Base-by-base conservation (phyloP, 345 rosid genomes). In the Raphanus sativus region DNA sequence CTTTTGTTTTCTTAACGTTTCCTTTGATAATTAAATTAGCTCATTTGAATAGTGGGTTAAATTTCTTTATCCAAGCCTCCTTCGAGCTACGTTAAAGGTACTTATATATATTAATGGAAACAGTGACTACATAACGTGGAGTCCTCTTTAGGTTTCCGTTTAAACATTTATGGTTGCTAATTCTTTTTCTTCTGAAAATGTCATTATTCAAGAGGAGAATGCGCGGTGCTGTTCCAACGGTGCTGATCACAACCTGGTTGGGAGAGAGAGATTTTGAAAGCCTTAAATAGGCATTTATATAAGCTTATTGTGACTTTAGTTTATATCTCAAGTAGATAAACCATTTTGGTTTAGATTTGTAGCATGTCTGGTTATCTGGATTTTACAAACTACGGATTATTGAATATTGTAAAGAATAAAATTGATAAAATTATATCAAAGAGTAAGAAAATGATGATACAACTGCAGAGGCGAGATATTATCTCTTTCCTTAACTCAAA, bases 31-130 rank as follows among this genome's bases (percentile, higher is more conserved):
- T 1, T 29, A 28, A 48, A 67, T 9, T 40, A 25, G 15, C 56
- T 36, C 36, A 42, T 40, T 45, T 16, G 32, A 29, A 24, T n/a
- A 48, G 25, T 34, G 33, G 54, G 36, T 55, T 48, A 30, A 34
- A 12, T n/a, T 64, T 33, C 62, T 73, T 34, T 32, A 34, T 24
- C 70, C 38, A 73, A 52, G 56, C 54, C 64, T 36, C 40, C 38
- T 64, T 65, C 29, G 38, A 74, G 63, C 71, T 34, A 24, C 70
- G 64, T n/a, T 38, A 74, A 65, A 34, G 11, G 8, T 24, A 70
- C 8, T 7, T 7, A 34, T 34, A 1, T 0, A 56, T 16, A 59
- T 40, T n/a, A 65, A 38, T 65, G 56, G 65, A 65, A 4, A 74
- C 55, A 26, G 56, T 45, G 29, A 65, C 64, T n/a, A 54, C 29